Percentiles rank a stretch among this genome's conserved stretches.
These are phyloP conservation scores for Grigorovia transvaalensis DNA, from an alignment of 805 yeast genomes.

Conservation along the genomic window DNA sequence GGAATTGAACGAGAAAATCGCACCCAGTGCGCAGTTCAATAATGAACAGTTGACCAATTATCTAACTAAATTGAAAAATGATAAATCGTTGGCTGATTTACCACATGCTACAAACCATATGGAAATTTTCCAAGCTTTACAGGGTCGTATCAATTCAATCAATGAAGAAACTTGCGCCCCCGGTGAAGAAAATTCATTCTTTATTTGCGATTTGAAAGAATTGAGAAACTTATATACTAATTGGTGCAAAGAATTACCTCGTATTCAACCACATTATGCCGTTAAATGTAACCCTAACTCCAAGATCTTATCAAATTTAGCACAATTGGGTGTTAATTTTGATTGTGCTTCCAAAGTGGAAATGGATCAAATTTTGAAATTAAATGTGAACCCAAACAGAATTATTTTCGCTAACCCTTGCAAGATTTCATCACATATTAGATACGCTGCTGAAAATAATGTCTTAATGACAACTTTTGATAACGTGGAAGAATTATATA, in stretches of 20 bases:
- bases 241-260: constrained; percentile 61
- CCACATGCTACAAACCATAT: constrained; percentile 27
- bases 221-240: constrained; percentile 48
- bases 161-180: constrained; percentile 53
- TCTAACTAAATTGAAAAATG: constrained; percentile 2
- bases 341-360: constrained; percentile 92
- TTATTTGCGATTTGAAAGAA: constrained; percentile 75
- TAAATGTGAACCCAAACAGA: constrained; percentile 54
- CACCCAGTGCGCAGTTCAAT: background rate
- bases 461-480: constrained; percentile 81
- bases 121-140: constrained; percentile 33
- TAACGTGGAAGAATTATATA: constrained; percentile 72
- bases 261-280: constrained; percentile 82
- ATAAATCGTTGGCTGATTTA: constrained; percentile 6
- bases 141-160: constrained; percentile 32
- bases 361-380: constrained; percentile 50
- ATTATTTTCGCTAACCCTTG: constrained; percentile 92
- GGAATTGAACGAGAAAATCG: background rate
- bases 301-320: constrained; percentile 47
- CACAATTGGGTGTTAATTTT: constrained; percentile 59
- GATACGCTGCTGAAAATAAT: constrained; percentile 48
- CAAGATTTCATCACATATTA: constrained; percentile 72
- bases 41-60: constrained; percentile 4
- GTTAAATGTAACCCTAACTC: constrained; percentile 84
- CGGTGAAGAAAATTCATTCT: constrained; percentile 79